A percentile compares a stretch with the other conserved stretches of the same genome.
Conservation (phyloP, 2,329 filamentous ascomycete species). For the Chaetomiaceae sp. region DNA sequence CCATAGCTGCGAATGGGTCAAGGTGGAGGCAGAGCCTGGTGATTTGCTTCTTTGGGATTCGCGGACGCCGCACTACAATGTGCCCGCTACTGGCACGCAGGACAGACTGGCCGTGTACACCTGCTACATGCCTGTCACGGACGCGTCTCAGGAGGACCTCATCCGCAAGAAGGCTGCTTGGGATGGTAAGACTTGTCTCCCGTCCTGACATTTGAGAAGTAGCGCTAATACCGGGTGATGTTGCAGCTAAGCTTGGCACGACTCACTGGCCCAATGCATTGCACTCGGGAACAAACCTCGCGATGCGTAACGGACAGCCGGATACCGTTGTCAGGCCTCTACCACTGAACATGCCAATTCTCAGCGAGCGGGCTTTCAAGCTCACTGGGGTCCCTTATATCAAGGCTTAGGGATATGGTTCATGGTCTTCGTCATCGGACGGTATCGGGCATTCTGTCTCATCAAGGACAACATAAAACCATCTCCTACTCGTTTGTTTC, state of each 20-base stretch:
- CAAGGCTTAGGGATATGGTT: constrained; percentile 29
- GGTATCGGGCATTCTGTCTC: no score
- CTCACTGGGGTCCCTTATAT: not conserved
- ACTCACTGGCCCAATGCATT: not conserved
- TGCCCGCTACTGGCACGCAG: no score
- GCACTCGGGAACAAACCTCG: not conserved
- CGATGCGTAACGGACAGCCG: not conserved
- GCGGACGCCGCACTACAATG: not conserved
- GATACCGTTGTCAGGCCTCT: not conserved
- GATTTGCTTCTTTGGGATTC: not conserved
- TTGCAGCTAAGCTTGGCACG: not conserved
- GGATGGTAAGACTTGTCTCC: not conserved
- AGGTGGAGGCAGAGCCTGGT: not conserved
- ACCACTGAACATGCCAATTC: not conserved
- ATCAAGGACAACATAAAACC: no score
- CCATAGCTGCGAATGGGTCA: not conserved
- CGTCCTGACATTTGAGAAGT: not conserved
- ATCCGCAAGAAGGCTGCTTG: not conserved
- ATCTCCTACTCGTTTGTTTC: no score
- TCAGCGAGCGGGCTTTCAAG: not conserved
- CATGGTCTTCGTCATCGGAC: no score
- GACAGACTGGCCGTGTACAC: no score
- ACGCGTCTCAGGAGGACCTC: no score
- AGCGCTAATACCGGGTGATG: not conserved
- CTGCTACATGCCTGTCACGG: no score